Evolutionary conservation across 2,329 filamentous ascomycete genomes (phyloP).

Genomic region (Penicillium sp.): DNA sequence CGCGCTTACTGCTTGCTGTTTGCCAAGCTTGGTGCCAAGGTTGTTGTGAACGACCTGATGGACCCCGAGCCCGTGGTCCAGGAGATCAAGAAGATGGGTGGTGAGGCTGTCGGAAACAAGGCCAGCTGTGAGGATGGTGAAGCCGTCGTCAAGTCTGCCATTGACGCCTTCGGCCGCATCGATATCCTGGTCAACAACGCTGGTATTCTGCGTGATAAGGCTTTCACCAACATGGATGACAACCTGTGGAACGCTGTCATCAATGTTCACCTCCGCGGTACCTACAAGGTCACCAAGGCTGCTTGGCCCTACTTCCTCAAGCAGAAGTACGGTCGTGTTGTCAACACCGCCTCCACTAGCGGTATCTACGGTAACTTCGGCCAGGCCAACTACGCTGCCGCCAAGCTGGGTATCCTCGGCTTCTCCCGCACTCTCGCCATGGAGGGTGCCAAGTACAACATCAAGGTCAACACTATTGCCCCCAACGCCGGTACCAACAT

Average conservation of each 20-base stretch:
- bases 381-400: conserved; percentile 94
- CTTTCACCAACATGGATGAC: conserved; percentile 97
- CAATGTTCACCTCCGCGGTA: conserved; percentile 89
- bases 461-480: conserved; percentile 96
- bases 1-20: conserved; percentile 88
- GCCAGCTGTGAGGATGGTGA: conserved; percentile 93
- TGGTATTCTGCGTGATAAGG: conserved; percentile 96
- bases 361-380: conserved; percentile 99
- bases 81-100: conserved; percentile 88
- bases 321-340: conserved; percentile 95
- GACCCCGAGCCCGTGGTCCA: conserved; percentile 88
- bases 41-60: conserved; percentile 95
- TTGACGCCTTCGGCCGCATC: conserved; percentile 89
- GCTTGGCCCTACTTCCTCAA: conserved; percentile 98
- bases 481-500: conserved; percentile 96
- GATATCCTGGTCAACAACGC: conserved; percentile 98
- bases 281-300: conserved; percentile 95
- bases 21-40: conserved; percentile 75
- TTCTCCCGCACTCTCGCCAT: conserved; percentile 91
- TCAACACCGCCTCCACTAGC: conserved; percentile 96
- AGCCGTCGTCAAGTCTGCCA: conserved; percentile 84
- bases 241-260: conserved; percentile 89
- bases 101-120: conserved; percentile 89
- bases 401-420: conserved; percentile 89
- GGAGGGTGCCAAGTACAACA: conserved; percentile 96